Evolutionary conservation across 495 filamentous ascomycete genomes (phyloP).

Genomic region (Cenococcum geophilum): DNA sequence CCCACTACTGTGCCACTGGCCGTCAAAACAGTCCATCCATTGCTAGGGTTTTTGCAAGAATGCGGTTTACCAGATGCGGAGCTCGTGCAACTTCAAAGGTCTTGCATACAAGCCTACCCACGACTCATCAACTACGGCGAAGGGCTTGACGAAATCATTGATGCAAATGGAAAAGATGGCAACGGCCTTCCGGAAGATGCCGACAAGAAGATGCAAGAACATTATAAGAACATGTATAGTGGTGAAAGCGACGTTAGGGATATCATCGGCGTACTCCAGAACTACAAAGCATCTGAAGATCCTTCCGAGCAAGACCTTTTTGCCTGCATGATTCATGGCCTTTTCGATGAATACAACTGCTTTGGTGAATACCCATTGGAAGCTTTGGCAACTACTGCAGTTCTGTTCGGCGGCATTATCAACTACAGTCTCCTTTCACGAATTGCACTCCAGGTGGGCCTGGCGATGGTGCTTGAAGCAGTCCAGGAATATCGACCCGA

Average conservation of each 20-base stretch:
- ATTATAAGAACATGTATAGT: slow-evolving; percentile 95
- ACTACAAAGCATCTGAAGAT: slow-evolving; percentile 78
- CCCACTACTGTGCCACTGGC: slow-evolving; percentile 66
- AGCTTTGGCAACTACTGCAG: slow-evolving; percentile 87
- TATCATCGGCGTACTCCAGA: slow-evolving; percentile 72
- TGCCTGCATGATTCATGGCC: slow-evolving; percentile 95
- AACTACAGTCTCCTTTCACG: slow-evolving; percentile 82
- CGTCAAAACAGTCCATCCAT: slow-evolving; percentile 74
- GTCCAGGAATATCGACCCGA: slow-evolving; percentile 75
- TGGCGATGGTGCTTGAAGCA: slow-evolving; percentile 94
- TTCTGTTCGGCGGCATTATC: slow-evolving; percentile 95
- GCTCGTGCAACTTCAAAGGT: slow-evolving; percentile 63
- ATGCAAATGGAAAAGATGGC: slow-evolving; percentile 69
- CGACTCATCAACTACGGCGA: slow-evolving; percentile 93
- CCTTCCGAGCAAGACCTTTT: slow-evolving; percentile 87
- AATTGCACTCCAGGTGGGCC: slow-evolving; percentile 81
- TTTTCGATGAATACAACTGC: slow-evolving; percentile 96
- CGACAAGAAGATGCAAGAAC: slow-evolving; percentile 87
- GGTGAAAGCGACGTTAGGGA: slow-evolving; percentile 73
- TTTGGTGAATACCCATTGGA: slow-evolving; percentile 91
- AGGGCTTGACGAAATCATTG: slow-evolving; percentile 81
- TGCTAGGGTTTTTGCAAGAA: slow-evolving; percentile 67
- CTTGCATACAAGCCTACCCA: slow-evolving; percentile 89
- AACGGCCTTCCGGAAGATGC: slow-evolving; percentile 73
- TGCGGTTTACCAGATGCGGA: slow-evolving; percentile 50